Conservation (phyloP, 2,329 filamentous ascomycete species). For the Pseudogymnoascus sp. region DNA sequence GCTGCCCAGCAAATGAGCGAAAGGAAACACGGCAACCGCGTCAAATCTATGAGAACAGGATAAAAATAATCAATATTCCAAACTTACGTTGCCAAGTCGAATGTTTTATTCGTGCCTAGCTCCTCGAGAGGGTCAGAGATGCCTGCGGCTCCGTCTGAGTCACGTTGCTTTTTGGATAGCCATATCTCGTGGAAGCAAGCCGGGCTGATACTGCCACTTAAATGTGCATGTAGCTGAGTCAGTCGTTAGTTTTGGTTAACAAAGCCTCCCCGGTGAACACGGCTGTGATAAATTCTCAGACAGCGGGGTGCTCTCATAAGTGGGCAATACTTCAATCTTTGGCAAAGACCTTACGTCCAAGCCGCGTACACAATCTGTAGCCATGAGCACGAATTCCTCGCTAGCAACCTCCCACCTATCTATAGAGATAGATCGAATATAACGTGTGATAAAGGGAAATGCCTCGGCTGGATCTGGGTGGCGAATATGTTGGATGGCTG, state of each 20-base stretch:
- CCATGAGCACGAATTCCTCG: not conserved
- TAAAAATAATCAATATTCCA: not conserved
- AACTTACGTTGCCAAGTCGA: constrained; percentile 56
- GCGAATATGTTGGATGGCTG: not conserved
- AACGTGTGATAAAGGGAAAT: not conserved
- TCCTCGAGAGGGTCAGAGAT: constrained; percentile 60
- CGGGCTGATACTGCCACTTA: constrained; percentile 69
- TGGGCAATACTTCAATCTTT: constrained; percentile 43
- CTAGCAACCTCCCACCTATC: constrained; percentile 7
- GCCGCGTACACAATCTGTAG: not conserved
- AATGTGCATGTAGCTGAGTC: constrained; percentile 65
- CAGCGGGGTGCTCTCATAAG: not conserved
- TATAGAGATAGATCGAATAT: not conserved
- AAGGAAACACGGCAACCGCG: constrained; percentile 11
- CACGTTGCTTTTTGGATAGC: constrained; percentile 45
- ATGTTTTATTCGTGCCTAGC: constrained; percentile 65
- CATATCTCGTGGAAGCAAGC: constrained; percentile 68
- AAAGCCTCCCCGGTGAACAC: not conserved
- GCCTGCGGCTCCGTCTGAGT: constrained; percentile 36
- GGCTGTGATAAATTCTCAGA: not conserved
- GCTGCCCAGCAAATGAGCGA: constrained; percentile 32
- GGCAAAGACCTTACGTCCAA: constrained; percentile 39
- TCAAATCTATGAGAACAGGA: not conserved
- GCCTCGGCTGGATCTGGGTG: not conserved
- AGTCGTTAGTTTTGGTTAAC: constrained; percentile 17